Evolutionary conservation across 192 early-diverging fungal genomes (phyloP).

Genomic region (Backusella circina): DNA sequence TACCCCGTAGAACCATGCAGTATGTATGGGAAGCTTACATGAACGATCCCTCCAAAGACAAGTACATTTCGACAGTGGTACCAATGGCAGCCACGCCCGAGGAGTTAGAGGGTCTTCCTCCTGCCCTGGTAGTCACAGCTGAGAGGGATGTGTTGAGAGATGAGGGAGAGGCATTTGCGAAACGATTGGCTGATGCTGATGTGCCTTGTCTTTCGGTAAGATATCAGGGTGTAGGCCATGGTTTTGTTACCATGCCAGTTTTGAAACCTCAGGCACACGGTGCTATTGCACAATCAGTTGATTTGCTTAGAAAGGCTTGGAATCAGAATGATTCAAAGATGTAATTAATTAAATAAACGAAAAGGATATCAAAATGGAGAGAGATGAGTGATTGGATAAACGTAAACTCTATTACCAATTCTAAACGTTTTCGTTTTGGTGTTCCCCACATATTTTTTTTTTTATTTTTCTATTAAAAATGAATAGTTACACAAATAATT

Average conservation of each 20-base stretch:
- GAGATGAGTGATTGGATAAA: neutral
- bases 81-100: conserved; percentile 2
- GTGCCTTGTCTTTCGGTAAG: conserved; percentile 22
- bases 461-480: neutral
- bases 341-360: neutral
- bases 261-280: neutral
- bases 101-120: conserved; percentile 11
- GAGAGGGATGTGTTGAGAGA: conserved; percentile 24
- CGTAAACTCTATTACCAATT: neutral
- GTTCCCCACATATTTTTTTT: neutral
- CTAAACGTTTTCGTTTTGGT: neutral
- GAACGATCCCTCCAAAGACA: neutral
- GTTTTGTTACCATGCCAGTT: conserved; percentile 2
- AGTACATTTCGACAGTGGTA: neutral
- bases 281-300: conserved; percentile 1
- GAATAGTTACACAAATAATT: neutral
- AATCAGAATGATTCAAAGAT: neutral
- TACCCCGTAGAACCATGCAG: neutral
- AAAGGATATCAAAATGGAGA: neutral
- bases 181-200: conserved; percentile 1
- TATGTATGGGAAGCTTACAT: neutral
- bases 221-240: conserved; percentile 9
- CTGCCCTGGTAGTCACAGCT: conserved; percentile 14
- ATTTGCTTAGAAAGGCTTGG: neutral
- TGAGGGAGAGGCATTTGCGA: conserved; percentile 18